Conservation (phyloP, 345 rosid species). For the Garcia nutans region DNA sequence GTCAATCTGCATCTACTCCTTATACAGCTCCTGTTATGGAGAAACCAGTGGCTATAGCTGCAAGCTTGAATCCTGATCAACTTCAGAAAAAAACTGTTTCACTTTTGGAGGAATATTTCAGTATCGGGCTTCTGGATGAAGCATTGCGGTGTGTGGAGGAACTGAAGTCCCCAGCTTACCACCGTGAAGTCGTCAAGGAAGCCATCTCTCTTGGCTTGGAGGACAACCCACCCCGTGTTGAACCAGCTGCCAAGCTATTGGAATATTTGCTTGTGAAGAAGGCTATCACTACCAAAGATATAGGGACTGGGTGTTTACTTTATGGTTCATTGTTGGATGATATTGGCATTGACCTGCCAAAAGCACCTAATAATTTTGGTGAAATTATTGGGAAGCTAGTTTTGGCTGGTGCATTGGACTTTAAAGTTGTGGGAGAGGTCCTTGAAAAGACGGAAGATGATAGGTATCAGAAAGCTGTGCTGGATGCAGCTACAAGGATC, state of each 20-base stretch:
- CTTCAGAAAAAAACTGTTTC: constrained; percentile 63
- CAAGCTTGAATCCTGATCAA: constrained; percentile 39
- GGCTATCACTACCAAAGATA: constrained; percentile 45
- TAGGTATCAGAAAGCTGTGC: constrained; percentile 48
- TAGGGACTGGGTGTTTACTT: constrained; percentile 62
- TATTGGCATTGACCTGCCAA: constrained; percentile 79
- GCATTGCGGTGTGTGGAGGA: constrained; percentile 76
- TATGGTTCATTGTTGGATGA: constrained; percentile 76
- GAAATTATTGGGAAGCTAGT: constrained; percentile 67
- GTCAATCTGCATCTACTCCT: constrained; percentile 29
- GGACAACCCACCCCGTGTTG: constrained; percentile 61
- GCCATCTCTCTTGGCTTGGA: constrained; percentile 71
- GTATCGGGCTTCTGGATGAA: constrained; percentile 52
- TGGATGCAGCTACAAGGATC: constrained; percentile 49
- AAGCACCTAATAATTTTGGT: constrained; percentile 74
- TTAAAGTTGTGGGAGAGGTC: constrained; percentile 54
- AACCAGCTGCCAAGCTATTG: constrained; percentile 48
- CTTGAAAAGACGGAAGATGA: constrained; percentile 68
- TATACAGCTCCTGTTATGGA: constrained; percentile 31
- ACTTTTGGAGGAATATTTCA: constrained; percentile 74
- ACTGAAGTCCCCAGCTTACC: constrained; percentile 58
- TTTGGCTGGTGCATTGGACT: constrained; percentile 48
- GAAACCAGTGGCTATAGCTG: constrained; percentile 33
- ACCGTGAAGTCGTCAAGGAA: constrained; percentile 78
- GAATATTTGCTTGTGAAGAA: constrained; percentile 48